A percentile compares a stretch with the other conserved stretches of the same genome.
Conservation (phyloP, 805 yeast genomes). For the Zygosaccharomyces gambellarensis region DNA sequence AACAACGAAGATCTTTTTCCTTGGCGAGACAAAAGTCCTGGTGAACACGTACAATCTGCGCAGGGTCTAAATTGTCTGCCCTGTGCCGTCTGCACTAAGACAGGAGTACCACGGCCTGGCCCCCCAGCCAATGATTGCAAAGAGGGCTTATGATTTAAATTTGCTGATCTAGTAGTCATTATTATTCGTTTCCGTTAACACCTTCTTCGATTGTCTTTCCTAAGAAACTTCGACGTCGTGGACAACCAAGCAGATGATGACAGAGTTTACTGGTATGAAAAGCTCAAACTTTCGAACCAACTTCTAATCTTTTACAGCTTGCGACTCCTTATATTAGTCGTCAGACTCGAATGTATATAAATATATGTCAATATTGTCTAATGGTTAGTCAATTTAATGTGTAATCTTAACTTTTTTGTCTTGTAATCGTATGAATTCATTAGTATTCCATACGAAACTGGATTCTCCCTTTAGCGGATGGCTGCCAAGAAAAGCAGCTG, state of each 20-base stretch:
- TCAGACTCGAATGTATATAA: too few relatives aligned
- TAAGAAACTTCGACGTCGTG: too few relatives aligned
- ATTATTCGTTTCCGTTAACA: neutral
- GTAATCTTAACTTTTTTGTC: too few relatives aligned
- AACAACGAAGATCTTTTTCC: conserved; percentile 54
- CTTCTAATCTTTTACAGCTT: too few relatives aligned
- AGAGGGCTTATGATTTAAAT: conserved; percentile 13
- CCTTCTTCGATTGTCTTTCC: neutral
- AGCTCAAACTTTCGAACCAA: too few relatives aligned
- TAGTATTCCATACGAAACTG: neutral
- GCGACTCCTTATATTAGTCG: too few relatives aligned
- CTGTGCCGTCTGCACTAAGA: conserved; percentile 5
- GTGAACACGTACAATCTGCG: conserved; percentile 77
- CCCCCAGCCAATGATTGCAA: conserved; percentile 6
- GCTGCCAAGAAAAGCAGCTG: neutral
- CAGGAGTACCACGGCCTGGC: conserved; percentile 7
- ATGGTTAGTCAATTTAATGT: too few relatives aligned
- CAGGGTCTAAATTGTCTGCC: conserved; percentile 47
- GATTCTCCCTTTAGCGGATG: neutral
- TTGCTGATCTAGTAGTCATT: conserved; percentile 8
- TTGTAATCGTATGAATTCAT: neutral
- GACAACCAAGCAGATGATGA: too few relatives aligned
- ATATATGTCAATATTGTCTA: too few relatives aligned
- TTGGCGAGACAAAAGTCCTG: conserved; percentile 69
- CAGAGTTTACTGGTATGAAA: too few relatives aligned